Evolutionary conservation across 257 asterid genomes (phyloP).

Genomic region (Petunia axillaris): DNA sequence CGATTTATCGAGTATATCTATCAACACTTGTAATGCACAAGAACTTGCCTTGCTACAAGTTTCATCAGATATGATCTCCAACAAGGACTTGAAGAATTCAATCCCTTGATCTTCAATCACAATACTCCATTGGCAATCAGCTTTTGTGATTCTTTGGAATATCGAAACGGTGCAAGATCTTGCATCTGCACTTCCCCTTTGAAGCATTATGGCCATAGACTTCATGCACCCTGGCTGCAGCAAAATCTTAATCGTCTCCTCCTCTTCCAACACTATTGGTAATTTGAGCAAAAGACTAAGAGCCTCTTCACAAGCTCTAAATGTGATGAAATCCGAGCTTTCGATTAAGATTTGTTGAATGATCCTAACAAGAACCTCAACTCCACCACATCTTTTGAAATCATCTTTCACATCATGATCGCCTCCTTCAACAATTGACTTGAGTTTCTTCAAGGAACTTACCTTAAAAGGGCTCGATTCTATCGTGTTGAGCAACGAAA

Average conservation of each 20-base stretch:
- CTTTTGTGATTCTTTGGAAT: constrained; percentile 50
- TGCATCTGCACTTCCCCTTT: constrained; percentile 75
- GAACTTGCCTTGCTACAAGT: constrained; percentile 58
- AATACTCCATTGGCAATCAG: constrained; percentile 51
- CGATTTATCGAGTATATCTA: constrained; percentile 55
- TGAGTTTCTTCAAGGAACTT: constrained; percentile 52
- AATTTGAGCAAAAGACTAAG: constrained; percentile 50
- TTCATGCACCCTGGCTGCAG: constrained; percentile 58
- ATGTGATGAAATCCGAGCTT: constrained; percentile 52
- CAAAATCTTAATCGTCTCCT: constrained; percentile 37
- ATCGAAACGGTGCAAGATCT: constrained; percentile 56
- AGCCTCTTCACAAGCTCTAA: constrained; percentile 86
- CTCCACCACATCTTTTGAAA: constrained; percentile 61
- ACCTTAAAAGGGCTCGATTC: constrained; percentile 83
- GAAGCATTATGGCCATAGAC: constrained; percentile 65
- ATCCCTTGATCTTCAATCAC: constrained; percentile 60
- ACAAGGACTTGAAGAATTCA: constrained; percentile 71
- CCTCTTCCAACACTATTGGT: constrained; percentile 46
- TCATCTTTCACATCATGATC: constrained; percentile 49
- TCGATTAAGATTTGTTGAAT: constrained; percentile 59
- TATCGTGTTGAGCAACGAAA: constrained; percentile 44
- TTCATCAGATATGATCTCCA: constrained; percentile 76
- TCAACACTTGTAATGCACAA: constrained; percentile 56
- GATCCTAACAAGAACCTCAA: constrained; percentile 57
- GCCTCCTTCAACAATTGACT: constrained; percentile 45